A percentile compares a stretch with the other conserved stretches of the same genome.
Conservation (phyloP, 768 basidiomycete genomes). For the Aureoboletus auriporus region DNA sequence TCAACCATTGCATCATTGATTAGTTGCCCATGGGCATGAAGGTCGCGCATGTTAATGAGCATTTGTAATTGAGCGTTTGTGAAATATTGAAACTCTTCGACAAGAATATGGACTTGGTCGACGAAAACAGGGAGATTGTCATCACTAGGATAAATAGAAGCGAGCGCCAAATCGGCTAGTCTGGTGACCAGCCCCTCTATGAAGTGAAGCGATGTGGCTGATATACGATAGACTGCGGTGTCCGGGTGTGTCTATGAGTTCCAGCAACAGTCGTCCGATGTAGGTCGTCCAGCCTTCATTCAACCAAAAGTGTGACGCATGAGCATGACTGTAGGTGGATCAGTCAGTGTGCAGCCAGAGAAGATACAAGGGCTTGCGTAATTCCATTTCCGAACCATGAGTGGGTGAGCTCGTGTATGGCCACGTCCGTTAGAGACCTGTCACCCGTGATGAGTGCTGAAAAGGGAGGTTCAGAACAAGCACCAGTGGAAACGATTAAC, state of each 20-base stretch:
- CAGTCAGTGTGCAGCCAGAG: neutral
- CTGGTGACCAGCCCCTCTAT: no score
- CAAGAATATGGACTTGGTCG: no score
- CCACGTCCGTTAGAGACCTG: slow-evolving; percentile 80
- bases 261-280: slow-evolving; percentile 77
- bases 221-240: slow-evolving; percentile 79
- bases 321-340: slow-evolving; percentile 46
- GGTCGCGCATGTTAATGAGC: no score
- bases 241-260: slow-evolving; percentile 64
- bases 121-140: no score
- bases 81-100: no score
- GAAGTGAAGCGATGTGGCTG: no score
- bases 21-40: no score
- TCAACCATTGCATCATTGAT: no score
- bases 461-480: neutral
- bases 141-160: no score
- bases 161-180: no score
- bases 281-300: slow-evolving; percentile 97
- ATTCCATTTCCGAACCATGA: slow-evolving; percentile 94
- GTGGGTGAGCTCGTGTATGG: slow-evolving; percentile 83
- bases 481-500: slow-evolving; percentile 8
- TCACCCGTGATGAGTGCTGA: slow-evolving; percentile 84
- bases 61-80: no score
- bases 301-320: slow-evolving; percentile 82
- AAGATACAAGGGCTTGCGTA: slow-evolving; percentile 45